phyloP scores from a whole-genome alignment of 805 yeast species.

The Saturnispora ahearnii region DNA sequence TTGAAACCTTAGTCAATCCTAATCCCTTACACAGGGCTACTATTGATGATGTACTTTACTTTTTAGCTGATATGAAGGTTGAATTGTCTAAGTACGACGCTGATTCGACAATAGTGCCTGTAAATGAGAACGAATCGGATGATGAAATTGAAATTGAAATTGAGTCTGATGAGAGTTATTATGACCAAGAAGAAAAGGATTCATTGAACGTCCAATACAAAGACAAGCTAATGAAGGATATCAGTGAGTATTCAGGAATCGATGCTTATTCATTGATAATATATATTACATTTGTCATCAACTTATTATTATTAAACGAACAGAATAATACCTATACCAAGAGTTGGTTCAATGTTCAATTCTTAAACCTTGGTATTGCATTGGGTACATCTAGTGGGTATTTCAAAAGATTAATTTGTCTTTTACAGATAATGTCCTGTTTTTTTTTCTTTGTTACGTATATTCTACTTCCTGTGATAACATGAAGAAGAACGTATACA shows the following conservation, averaged over 20 bases:
- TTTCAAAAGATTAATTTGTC: neutral
- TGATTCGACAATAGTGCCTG: neutral
- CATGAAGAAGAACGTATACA: neutral
- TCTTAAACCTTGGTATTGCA: slow-evolving; percentile 7
- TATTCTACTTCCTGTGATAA: neutral
- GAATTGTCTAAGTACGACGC: neutral
- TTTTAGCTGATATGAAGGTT: neutral
- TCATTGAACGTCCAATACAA: slow-evolving; percentile 2
- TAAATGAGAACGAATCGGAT: neutral
- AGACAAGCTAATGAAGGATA: neutral
- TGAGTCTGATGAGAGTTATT: slow-evolving; percentile 1
- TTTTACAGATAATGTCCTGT: neutral
- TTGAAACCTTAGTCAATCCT: slow-evolving; percentile 13
- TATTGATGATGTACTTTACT: neutral
- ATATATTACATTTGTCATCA: neutral
- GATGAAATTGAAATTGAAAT: neutral
- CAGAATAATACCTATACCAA: neutral
- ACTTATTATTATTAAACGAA: neutral
- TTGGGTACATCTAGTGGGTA: slow-evolving; percentile 1
- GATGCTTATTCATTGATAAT: neutral
- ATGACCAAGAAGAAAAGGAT: slow-evolving; percentile 1
- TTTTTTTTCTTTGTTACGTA: neutral
- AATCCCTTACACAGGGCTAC: slow-evolving; percentile 35
- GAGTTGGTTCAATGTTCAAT: slow-evolving; percentile 5
- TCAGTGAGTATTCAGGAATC: neutral